A percentile compares a stretch with the other conserved stretches of the same genome.
These are phyloP conservation scores for Ustulina deusta DNA, from an alignment of 2,329 filamentous ascomycete species.

Conservation along the genomic window DNA sequence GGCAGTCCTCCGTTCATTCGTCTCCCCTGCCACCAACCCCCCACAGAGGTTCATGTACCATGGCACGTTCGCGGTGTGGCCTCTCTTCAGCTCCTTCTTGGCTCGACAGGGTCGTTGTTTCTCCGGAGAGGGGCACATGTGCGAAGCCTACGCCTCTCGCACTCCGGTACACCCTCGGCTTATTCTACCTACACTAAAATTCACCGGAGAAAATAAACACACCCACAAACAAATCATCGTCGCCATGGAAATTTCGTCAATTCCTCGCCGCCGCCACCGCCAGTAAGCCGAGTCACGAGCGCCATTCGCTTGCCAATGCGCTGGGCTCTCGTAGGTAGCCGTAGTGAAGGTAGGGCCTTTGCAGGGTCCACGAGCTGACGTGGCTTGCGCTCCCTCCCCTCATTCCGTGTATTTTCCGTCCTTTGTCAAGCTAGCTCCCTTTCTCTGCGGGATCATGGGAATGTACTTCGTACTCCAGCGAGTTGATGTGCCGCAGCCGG, in stretches of 20 bases:
- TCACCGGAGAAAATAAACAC: background rate
- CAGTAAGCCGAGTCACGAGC: constrained; percentile 30
- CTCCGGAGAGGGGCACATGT: constrained; percentile 18
- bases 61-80: constrained; percentile 19
- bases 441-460: constrained; percentile 18
- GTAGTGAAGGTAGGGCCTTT: constrained; percentile 8
- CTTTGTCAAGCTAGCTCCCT: background rate
- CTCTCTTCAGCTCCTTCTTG: constrained; percentile 34
- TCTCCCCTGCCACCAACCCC: constrained; percentile 8
- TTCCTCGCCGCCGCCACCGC: constrained; percentile 23
- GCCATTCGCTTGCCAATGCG: constrained; percentile 23
- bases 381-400: constrained; percentile 14
- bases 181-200: constrained; percentile 1
- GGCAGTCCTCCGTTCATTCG: constrained; percentile 21
- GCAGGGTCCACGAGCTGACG: constrained; percentile 26
- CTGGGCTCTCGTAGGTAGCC: constrained; percentile 11
- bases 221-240: constrained; percentile 2
- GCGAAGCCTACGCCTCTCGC: constrained; percentile 28
- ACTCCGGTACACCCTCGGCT: constrained; percentile 34
- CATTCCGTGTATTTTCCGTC: constrained; percentile 4
- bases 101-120: constrained; percentile 17
- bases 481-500: constrained; percentile 32
- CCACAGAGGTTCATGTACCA: constrained; percentile 30
- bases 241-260: background rate
- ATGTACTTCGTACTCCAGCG: background rate